A percentile compares a stretch with the other conserved stretches of the same genome.
Conservation (phyloP, 805 yeast species). For the Cyberlindnera sargentensis region DNA sequence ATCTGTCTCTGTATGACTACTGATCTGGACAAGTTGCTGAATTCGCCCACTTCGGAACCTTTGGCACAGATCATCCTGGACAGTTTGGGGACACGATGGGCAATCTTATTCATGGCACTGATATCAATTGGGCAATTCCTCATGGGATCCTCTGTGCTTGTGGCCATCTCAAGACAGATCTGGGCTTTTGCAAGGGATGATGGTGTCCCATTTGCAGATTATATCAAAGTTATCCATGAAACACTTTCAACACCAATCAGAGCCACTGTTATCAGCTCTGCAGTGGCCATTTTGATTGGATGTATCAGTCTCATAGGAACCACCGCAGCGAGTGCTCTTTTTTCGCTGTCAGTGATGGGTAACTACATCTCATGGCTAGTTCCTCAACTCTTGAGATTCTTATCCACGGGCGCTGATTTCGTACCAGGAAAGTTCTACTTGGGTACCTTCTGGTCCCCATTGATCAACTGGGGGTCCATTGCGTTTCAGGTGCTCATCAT, state of each 20-base stretch:
- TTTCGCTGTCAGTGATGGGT: constrained; percentile 39
- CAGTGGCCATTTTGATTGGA: constrained; percentile 31
- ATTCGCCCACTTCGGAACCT: constrained; percentile 47
- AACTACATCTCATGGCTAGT: constrained; percentile 37
- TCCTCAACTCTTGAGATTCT: constrained; percentile 31
- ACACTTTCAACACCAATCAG: constrained; percentile 55
- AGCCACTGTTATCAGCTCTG: constrained; percentile 44
- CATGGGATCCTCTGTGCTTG: constrained; percentile 55
- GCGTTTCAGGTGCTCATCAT: constrained; percentile 47
- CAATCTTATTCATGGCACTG: constrained; percentile 55
- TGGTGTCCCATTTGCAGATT: constrained; percentile 56
- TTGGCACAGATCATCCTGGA: constrained; percentile 63
- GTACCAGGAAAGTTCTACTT: constrained; percentile 62
- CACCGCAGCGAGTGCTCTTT: constrained; percentile 38
- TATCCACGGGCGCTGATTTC: constrained; percentile 45
- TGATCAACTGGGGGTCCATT: constrained; percentile 35
- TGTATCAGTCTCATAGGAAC: constrained; percentile 34
- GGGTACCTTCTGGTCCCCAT: constrained; percentile 28
- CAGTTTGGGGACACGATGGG: constrained; percentile 59
- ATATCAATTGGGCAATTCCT: constrained; percentile 54
- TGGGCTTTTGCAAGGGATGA: constrained; percentile 77
- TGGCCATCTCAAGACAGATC: constrained; percentile 60
- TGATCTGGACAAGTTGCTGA: constrained; percentile 35
- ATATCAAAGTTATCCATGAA: constrained; percentile 51
- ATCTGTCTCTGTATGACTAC: constrained; percentile 47